Evolutionary conservation across 208 protist genomes (phyloP).

Genomic region (Acanthamoeba divionensis): DNA sequence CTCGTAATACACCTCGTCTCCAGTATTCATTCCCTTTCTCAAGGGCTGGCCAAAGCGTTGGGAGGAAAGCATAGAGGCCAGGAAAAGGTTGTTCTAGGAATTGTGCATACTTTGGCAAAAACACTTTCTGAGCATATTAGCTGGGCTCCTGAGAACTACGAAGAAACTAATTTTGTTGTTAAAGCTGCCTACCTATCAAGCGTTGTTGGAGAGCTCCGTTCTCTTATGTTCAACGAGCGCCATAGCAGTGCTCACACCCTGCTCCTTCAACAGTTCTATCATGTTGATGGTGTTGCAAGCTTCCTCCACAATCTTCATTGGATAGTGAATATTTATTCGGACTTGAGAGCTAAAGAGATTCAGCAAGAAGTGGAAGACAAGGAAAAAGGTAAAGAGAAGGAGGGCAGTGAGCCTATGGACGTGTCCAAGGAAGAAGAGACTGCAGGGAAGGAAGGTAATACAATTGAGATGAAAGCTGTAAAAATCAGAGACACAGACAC

Average conservation of each 20-base stretch:
- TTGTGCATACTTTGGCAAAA: neutral
- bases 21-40: constrained; percentile 35
- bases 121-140: constrained; percentile 15
- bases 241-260: constrained; percentile 29
- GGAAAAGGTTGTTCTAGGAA: neutral
- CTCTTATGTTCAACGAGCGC: constrained; percentile 39
- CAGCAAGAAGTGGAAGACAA: neutral
- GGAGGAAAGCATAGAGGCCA: neutral
- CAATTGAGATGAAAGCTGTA: neutral
- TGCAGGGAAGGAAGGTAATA: neutral
- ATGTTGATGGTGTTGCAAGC: neutral
- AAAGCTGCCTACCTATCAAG: constrained; percentile 22
- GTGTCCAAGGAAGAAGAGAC: neutral
- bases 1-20: constrained; percentile 41
- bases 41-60: constrained; percentile 25
- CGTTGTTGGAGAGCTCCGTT: constrained; percentile 45
- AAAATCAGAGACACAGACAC: neutral
- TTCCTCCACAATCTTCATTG: constrained; percentile 7
- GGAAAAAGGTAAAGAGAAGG: constrained; percentile 45
- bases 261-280: constrained; percentile 41
- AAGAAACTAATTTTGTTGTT: neutral
- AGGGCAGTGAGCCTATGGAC: neutral
- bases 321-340: neutral
- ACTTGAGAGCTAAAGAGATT: constrained; percentile 11
- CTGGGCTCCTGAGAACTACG: constrained; percentile 9